phyloP scores from a whole-genome alignment of 306 rosid species.

The Malus asiatica region DNA sequence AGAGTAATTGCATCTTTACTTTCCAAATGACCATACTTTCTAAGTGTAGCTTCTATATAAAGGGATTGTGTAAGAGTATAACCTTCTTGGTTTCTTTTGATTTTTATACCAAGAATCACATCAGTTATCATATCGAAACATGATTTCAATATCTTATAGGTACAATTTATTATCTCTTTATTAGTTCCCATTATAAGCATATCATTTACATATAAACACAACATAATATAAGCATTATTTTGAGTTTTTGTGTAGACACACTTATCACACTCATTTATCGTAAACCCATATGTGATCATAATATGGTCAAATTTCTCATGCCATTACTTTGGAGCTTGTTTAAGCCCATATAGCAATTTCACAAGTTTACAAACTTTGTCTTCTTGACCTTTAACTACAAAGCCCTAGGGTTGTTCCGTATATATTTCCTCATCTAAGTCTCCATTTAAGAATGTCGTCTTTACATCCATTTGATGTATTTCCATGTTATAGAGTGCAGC shows the following conservation, averaged over 20 bases:
- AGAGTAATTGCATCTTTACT: no score
- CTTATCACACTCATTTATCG: no score
- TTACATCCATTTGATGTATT: not conserved
- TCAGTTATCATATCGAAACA: not conserved
- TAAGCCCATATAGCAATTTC: no score
- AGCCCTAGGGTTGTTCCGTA: no score
- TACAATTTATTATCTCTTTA: not conserved
- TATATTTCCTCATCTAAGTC: no score
- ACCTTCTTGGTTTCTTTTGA: not conserved
- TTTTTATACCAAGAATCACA: not conserved
- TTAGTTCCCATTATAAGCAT: no score
- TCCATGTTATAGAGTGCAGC: not conserved
- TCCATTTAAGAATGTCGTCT: not conserved
- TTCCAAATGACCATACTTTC: no score
- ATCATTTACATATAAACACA: not conserved
- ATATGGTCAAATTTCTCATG: no score
- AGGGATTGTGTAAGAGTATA: not conserved
- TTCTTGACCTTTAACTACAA: no score
- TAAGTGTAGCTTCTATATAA: not conserved
- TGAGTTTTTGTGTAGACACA: not conserved
- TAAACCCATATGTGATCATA: no score
- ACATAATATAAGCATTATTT: not conserved
- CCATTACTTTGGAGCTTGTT: no score
- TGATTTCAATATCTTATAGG: not conserved
- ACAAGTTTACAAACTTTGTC: no score